Conservation (phyloP, 495 filamentous ascomycete species). For the Daldinia bambusicola region DNA sequence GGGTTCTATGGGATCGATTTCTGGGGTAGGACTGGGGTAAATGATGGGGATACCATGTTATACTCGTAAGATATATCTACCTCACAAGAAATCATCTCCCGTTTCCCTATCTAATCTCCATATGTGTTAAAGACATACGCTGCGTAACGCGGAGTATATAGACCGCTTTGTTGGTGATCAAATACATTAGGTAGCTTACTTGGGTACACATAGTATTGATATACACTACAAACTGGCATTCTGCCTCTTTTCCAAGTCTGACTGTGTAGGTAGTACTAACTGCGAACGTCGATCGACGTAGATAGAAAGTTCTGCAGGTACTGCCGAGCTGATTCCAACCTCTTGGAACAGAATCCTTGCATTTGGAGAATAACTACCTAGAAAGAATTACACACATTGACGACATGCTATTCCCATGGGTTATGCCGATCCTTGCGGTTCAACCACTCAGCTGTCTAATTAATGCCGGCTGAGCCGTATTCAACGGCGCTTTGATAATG, state of each 20-base stretch:
- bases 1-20: slow-evolving; percentile 15
- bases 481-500: slow-evolving; percentile 14
- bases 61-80: not conserved
- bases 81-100: not conserved
- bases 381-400: slow-evolving; percentile 1
- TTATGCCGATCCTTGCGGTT: not conserved
- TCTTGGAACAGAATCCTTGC: slow-evolving; percentile 24
- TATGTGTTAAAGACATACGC: not conserved
- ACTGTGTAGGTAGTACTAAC: not conserved
- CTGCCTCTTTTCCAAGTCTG: not conserved
- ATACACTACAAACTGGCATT: too few species aligned
- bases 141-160: not conserved
- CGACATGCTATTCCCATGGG: slow-evolving; percentile 3
- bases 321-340: slow-evolving; percentile 29
- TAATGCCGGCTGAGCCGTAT: slow-evolving; percentile 23
- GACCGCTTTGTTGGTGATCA: not conserved
- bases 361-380: slow-evolving; percentile 2
- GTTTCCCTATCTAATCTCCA: not conserved
- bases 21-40: slow-evolving; percentile 20
- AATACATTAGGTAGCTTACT: not conserved
- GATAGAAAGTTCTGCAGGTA: slow-evolving; percentile 37
- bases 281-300: not conserved
- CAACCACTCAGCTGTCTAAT: slow-evolving; percentile 1
- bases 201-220: not conserved
- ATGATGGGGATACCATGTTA: not conserved